Evolutionary conservation across 176 grass and related monocot species (phyloP).

Genomic region (Cocos nucifera): DNA sequence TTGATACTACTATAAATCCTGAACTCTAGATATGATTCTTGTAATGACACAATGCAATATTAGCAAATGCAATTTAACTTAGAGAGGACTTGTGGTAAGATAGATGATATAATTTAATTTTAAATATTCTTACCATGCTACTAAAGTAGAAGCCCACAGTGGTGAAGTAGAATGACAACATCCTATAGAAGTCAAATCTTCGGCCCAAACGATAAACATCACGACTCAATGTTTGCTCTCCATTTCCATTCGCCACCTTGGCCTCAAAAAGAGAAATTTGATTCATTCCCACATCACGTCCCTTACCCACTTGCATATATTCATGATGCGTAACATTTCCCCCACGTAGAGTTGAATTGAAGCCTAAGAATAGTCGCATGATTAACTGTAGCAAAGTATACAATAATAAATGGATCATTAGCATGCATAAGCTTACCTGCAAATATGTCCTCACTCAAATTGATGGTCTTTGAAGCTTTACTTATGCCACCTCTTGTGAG

Average conservation of each 20-base stretch:
- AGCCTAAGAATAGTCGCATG: constrained; percentile 44
- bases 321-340: constrained; percentile 92
- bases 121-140: constrained; percentile 76
- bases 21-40: too few relatives aligned
- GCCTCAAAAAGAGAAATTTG: constrained; percentile 97
- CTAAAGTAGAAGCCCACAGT: constrained; percentile 95
- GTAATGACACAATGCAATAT: too few relatives aligned
- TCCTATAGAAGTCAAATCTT: constrained; percentile 95
- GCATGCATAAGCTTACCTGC: constrained; percentile 39
- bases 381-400: constrained; percentile 10
- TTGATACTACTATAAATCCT: too few relatives aligned
- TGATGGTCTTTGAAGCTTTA: constrained; percentile 94
- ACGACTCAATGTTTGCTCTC: constrained; percentile 94
- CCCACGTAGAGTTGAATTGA: constrained; percentile 85
- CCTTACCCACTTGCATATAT: constrained; percentile 98
- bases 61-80: too few relatives aligned
- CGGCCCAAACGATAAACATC: constrained; percentile 89
- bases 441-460: constrained; percentile 99
- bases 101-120: background rate
- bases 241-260: constrained; percentile 90
- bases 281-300: constrained; percentile 96
- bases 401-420: constrained; percentile 10
- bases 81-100: background rate
- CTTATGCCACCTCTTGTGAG: constrained; percentile 94
- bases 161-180: constrained; percentile 94